Conservation (phyloP, 495 filamentous ascomycete species). For the Pseudevernia furfuracea region DNA sequence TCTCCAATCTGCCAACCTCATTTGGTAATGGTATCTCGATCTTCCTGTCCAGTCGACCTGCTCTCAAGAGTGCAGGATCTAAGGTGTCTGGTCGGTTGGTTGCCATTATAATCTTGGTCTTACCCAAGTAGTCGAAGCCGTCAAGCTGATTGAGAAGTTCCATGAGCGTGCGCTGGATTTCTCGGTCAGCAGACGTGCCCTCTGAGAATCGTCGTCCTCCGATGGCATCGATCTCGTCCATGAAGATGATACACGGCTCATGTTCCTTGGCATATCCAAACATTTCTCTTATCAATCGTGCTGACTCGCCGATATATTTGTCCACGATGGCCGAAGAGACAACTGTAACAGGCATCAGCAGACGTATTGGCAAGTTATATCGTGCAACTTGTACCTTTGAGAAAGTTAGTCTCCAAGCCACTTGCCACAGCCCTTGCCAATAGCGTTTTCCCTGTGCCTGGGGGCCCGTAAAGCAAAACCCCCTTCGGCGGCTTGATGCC, state of each 20-base stretch:
- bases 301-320: constrained; percentile 99
- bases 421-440: constrained; percentile 93
- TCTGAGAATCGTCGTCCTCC: constrained; percentile 97
- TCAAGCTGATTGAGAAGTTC: constrained; percentile 98
- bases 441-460: constrained; percentile 95
- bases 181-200: constrained; percentile 93
- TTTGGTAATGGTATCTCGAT: constrained; percentile 99
- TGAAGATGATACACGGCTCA: constrained; percentile 99
- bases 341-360: constrained; percentile 47
- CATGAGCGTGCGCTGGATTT: constrained; percentile 99
- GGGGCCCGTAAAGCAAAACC: constrained; percentile 93
- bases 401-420: constrained; percentile 94
- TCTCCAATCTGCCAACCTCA: constrained; percentile 93
- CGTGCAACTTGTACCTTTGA: constrained; percentile 62
- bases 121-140: constrained; percentile 97
- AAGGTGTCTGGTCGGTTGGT: constrained; percentile 98
- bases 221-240: constrained; percentile 99
- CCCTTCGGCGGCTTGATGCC: constrained; percentile 99
- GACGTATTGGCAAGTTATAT: background rate
- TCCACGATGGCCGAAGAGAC: constrained; percentile 99
- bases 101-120: constrained; percentile 99
- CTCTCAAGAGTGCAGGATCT: constrained; percentile 88
- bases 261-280: constrained; percentile 99
- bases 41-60: constrained; percentile 92
- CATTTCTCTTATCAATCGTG: constrained; percentile 96